phyloP scores from a whole-genome alignment of 1,284 basidiomycete genomes.

The Rhodotorula sp. region DNA sequence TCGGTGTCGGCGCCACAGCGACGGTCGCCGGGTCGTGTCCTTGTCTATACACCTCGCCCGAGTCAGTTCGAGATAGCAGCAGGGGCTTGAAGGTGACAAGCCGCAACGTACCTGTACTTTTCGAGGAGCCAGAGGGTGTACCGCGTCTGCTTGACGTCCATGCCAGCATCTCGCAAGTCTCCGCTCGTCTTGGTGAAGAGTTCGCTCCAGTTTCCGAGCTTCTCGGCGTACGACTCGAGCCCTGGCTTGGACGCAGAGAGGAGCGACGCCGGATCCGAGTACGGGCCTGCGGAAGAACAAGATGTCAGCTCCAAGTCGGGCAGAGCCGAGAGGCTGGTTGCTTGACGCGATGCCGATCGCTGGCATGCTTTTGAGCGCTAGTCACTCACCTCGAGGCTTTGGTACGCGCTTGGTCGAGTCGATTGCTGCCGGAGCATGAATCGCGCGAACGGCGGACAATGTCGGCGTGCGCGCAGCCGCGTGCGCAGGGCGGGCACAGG shows the following conservation, averaged over 20 bases:
- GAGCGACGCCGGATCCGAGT: conserved; percentile 15
- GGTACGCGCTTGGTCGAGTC: conserved; percentile 9
- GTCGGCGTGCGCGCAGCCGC: not conserved
- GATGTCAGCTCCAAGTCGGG: not conserved
- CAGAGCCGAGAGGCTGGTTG: too few relatives aligned
- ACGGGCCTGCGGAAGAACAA: conserved; percentile 12
- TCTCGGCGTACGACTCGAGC: conserved; percentile 26
- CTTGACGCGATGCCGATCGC: too few relatives aligned
- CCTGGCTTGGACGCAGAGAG: conserved; percentile 18
- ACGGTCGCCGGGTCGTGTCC: conserved; percentile 25
- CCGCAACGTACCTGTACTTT: conserved; percentile 27
- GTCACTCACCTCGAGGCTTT: conserved; percentile 18
- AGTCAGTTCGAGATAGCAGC: not conserved
- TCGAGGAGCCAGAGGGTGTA: conserved; percentile 36
- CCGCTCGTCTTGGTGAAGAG: conserved; percentile 22
- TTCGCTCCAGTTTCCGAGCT: conserved; percentile 20
- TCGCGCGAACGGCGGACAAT: not conserved
- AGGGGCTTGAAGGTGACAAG: too few relatives aligned
- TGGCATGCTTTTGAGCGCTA: too few relatives aligned
- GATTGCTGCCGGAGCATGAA: conserved; percentile 26
- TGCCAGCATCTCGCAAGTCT: conserved; percentile 28
- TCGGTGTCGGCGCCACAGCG: conserved; percentile 21
- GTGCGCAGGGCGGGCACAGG: not conserved
- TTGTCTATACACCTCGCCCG: conserved; percentile 17
- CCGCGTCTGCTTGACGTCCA: conserved; percentile 26